Percentiles rank a stretch among this genome's conserved stretches.
Conservation (phyloP, 352 stramenopile genomes). For the Pythium utonaiense region DNA sequence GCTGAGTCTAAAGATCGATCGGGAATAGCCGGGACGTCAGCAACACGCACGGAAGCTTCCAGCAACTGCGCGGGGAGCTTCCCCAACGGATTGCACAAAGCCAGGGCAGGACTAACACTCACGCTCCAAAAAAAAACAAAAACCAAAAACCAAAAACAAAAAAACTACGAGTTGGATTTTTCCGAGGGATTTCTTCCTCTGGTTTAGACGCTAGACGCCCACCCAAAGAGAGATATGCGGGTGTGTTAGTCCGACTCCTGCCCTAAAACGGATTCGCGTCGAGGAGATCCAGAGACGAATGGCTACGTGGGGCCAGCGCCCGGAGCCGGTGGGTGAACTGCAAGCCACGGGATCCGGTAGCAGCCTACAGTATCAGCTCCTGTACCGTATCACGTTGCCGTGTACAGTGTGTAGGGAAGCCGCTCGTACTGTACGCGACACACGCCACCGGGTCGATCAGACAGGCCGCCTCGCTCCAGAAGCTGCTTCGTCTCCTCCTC, state of each 20-base stretch:
- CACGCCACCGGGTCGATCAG: not conserved
- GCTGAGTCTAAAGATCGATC: conserved; percentile 1
- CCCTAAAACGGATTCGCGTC: not conserved
- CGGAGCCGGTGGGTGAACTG: not conserved
- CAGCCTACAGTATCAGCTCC: not conserved
- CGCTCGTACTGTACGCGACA: not conserved
- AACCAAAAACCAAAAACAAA: conserved; percentile 6
- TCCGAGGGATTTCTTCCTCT: not conserved
- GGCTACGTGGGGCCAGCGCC: not conserved
- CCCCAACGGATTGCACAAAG: not conserved
- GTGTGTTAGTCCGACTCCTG: not conserved
- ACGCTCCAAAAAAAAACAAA: conserved; percentile 4
- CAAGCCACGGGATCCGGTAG: not conserved
- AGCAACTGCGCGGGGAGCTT: conserved; percentile 14
- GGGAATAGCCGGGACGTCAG: conserved; percentile 2
- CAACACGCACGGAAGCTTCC: conserved; percentile 21
- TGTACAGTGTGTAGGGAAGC: not conserved
- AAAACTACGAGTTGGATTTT: not conserved
- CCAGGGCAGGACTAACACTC: not conserved
- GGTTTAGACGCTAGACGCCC: too few species aligned
- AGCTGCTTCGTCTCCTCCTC: not conserved
- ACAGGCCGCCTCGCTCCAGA: not conserved
- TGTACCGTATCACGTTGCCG: too few species aligned
- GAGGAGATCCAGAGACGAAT: too few species aligned
- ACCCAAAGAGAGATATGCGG: not conserved